These are phyloP conservation scores for Adansonia madagascariensis DNA, from an alignment of 441 rosid species.

Conservation along the genomic window DNA sequence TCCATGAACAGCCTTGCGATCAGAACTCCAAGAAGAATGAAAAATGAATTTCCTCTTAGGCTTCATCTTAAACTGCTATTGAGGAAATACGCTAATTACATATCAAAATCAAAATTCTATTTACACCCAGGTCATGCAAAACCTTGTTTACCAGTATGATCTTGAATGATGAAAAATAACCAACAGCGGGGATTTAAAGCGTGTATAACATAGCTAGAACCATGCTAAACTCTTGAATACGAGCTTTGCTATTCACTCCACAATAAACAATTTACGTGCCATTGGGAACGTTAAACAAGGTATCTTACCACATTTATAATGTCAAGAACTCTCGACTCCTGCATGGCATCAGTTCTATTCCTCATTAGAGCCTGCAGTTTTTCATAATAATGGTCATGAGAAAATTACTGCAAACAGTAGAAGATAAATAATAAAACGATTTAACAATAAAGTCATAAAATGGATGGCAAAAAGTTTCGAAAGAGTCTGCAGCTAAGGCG, in stretches of 20 bases:
- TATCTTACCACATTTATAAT: constrained; percentile 56
- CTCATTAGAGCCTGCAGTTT: constrained; percentile 54
- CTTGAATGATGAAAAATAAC: neutral
- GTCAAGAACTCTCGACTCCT: constrained; percentile 56
- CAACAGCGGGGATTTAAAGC: too few relatives aligned
- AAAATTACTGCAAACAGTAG: constrained; percentile 4
- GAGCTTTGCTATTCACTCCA: constrained; percentile 9
- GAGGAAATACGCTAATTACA: too few relatives aligned
- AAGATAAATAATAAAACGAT: neutral
- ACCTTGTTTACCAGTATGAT: neutral
- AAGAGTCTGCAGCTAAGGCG: neutral
- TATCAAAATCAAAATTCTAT: too few relatives aligned
- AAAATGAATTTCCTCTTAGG: neutral
- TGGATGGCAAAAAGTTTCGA: neutral
- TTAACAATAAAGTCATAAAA: neutral
- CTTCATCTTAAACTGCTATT: neutral
- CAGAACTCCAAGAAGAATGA: neutral
- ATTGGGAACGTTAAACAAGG: neutral
- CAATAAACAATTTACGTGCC: neutral
- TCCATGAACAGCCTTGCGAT: neutral
- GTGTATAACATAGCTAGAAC: neutral
- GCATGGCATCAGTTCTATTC: constrained; percentile 64
- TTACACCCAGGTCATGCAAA: neutral
- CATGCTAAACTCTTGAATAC: neutral
- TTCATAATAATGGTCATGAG: constrained; percentile 23